Evolutionary conservation across 2,329 filamentous ascomycete genomes (phyloP).

Genomic region (Fusarium praegraminearum): DNA sequence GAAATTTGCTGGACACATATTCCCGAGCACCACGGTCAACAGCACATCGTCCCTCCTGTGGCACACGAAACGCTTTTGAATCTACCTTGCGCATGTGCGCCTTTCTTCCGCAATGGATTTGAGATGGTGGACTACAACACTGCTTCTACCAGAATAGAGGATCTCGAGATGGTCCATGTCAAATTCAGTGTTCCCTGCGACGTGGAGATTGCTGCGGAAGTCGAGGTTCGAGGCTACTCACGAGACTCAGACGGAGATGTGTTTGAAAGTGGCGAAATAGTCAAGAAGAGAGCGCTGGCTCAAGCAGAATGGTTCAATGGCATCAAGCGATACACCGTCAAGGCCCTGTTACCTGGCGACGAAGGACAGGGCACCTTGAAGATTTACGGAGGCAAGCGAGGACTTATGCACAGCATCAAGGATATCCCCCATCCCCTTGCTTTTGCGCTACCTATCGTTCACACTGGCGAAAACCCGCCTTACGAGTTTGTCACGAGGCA

Average conservation of each 20-base stretch:
- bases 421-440: constrained; percentile 94
- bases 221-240: constrained; percentile 84
- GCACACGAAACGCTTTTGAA: constrained; percentile 87
- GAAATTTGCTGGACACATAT: constrained; percentile 98
- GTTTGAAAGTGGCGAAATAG: constrained; percentile 89
- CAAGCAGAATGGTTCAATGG: constrained; percentile 93
- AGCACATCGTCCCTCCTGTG: constrained; percentile 91
- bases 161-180: constrained; percentile 92
- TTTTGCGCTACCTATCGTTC: constrained; percentile 88
- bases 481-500: constrained; percentile 95
- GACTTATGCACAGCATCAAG: constrained; percentile 97
- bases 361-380: constrained; percentile 90
- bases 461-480: constrained; percentile 90
- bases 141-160: constrained; percentile 84
- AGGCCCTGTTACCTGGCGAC: constrained; percentile 90
- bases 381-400: constrained; percentile 92
- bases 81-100: constrained; percentile 85
- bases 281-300: constrained; percentile 87
- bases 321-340: constrained; percentile 91
- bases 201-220: constrained; percentile 91
- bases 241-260: constrained; percentile 89
- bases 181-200: constrained; percentile 89
- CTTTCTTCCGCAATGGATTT: constrained; percentile 85
- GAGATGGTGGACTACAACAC: constrained; percentile 93
- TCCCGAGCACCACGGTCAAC: constrained; percentile 85